These are phyloP conservation scores for Leccinum arenicola DNA, from an alignment of 768 basidiomycete species.

Conservation along the genomic window DNA sequence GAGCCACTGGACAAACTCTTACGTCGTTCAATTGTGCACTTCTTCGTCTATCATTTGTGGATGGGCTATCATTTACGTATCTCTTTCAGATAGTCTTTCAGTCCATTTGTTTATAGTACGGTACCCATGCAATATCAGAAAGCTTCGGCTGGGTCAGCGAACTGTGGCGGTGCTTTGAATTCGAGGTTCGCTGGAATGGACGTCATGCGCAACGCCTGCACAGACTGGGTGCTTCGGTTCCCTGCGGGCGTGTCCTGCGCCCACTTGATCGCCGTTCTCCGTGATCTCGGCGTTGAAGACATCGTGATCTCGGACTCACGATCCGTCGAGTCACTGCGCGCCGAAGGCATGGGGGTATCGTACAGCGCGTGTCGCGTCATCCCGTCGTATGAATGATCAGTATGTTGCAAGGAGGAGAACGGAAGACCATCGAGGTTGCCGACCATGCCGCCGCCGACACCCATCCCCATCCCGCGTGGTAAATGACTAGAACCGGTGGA, in stretches of 20 bases:
- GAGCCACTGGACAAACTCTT: no score
- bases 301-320: slow-evolving; percentile 33
- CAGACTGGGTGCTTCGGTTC: slow-evolving; percentile 40
- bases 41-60: no score
- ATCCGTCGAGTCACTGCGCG: slow-evolving; percentile 36
- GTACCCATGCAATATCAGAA: no score
- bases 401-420: slow-evolving; percentile 23
- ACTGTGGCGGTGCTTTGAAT: slow-evolving; percentile 10
- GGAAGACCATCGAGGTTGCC: slow-evolving; percentile 24
- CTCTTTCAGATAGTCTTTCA: no score
- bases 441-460: slow-evolving; percentile 28
- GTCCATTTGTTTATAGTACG: no score
- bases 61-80: no score
- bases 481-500: slow-evolving; percentile 22
- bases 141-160: neutral
- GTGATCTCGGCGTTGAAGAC: slow-evolving; percentile 31
- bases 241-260: slow-evolving; percentile 60
- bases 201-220: slow-evolving; percentile 34
- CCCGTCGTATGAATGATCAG: slow-evolving; percentile 42
- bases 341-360: slow-evolving; percentile 74
- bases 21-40: no score
- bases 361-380: slow-evolving; percentile 83
- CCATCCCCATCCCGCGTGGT: slow-evolving; percentile 21
- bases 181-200: slow-evolving; percentile 19
- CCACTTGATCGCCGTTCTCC: slow-evolving; percentile 68